Evolutionary conservation across 1,284 basidiomycete species (phyloP).

Genomic region (Gomphus bonarii): DNA sequence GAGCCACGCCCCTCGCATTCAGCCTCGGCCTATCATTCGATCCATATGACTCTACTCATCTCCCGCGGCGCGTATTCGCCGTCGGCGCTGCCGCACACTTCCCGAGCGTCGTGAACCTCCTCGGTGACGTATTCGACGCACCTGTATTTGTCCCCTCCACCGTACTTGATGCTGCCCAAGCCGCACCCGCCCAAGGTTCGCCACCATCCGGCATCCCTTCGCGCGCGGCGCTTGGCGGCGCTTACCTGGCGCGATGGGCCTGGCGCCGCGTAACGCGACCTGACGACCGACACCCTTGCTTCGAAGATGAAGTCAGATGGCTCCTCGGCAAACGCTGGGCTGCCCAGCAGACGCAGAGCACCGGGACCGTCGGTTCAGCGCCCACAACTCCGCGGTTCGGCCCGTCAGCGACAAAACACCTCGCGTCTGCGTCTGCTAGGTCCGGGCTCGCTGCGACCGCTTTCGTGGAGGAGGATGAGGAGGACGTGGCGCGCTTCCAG

Average conservation of each 20-base stretch:
- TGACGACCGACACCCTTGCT: slow-evolving; percentile 29
- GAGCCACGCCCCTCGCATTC: slow-evolving; percentile 13
- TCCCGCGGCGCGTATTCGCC: slow-evolving; percentile 53
- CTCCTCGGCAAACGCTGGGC: slow-evolving; percentile 64
- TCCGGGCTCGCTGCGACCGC: slow-evolving; percentile 50
- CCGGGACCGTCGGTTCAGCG: neutral
- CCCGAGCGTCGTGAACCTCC: slow-evolving; percentile 67
- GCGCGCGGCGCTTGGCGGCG: slow-evolving; percentile 57
- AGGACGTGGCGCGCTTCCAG: slow-evolving; percentile 50
- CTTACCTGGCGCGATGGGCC: slow-evolving; percentile 71
- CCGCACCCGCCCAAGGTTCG: slow-evolving; percentile 26
- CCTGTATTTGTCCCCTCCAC: slow-evolving; percentile 60
- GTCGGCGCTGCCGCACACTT: slow-evolving; percentile 75
- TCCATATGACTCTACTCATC: slow-evolving; percentile 51
- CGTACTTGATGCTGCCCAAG: slow-evolving; percentile 64
- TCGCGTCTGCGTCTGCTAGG: slow-evolving; percentile 20
- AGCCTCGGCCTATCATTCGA: slow-evolving; percentile 61
- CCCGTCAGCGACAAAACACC: slow-evolving; percentile 11
- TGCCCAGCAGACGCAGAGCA: slow-evolving; percentile 23
- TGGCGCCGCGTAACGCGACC: slow-evolving; percentile 58
- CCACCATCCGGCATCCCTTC: slow-evolving; percentile 33
- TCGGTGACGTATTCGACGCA: slow-evolving; percentile 71
- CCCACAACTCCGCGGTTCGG: neutral
- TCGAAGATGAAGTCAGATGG: slow-evolving; percentile 67
- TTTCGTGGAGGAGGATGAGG: slow-evolving; percentile 67